Conservation (phyloP, 2,329 filamentous ascomycete species). For the Pyricularia sp. region DNA sequence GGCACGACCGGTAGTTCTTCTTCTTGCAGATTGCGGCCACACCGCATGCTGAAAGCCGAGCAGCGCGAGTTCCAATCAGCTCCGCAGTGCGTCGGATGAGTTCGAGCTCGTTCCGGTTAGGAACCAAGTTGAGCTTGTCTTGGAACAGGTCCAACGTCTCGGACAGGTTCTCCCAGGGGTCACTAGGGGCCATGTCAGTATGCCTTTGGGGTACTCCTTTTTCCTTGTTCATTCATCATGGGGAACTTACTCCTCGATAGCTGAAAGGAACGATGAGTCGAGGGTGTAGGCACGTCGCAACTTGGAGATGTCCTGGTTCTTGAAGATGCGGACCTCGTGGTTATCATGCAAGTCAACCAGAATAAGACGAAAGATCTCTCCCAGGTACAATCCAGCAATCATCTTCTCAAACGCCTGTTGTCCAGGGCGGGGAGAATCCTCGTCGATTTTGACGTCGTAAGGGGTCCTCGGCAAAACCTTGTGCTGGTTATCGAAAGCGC, state of each 20-base stretch:
- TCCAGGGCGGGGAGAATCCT: conserved; percentile 80
- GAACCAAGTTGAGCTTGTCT: conserved; percentile 57
- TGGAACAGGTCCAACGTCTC: conserved; percentile 78
- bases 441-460: conserved; percentile 80
- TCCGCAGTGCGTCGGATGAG: conserved; percentile 81
- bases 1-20: conserved; percentile 77
- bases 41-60: conserved; percentile 85
- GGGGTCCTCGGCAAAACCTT: conserved; percentile 71
- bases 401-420: conserved; percentile 98
- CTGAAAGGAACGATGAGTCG: conserved; percentile 85
- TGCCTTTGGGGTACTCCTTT: not conserved
- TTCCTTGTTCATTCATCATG: not conserved
- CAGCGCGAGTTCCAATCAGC: conserved; percentile 87
- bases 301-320: conserved; percentile 64
- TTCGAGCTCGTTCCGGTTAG: conserved; percentile 70
- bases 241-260: conserved; percentile 65
- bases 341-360: conserved; percentile 76
- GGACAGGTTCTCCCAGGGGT: conserved; percentile 88
- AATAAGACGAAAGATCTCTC: conserved; percentile 85
- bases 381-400: conserved; percentile 88
- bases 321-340: conserved; percentile 63
- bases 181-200: conserved; percentile 31
- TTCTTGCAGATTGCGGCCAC: conserved; percentile 95
- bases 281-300: conserved; percentile 80
- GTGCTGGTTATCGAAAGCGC: conserved; percentile 91